phyloP scores from a whole-genome alignment of 2,329 filamentous ascomycete species.

The Fusarium camptoceras region DNA sequence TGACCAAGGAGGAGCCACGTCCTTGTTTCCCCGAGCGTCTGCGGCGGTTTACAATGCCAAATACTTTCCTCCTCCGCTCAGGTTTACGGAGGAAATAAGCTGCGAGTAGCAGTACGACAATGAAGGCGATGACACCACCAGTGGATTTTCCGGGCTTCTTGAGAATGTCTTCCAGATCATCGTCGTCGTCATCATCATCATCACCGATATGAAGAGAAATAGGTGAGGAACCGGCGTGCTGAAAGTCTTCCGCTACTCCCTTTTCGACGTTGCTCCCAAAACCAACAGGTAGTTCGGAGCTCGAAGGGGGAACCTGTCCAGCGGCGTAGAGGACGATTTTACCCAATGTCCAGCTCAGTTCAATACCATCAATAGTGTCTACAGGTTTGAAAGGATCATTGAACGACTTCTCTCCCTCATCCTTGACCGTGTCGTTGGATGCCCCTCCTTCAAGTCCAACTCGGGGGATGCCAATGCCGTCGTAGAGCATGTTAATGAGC shows the following conservation, averaged over 20 bases:
- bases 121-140: constrained; percentile 80
- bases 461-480: constrained; percentile 93
- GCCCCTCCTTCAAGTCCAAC: constrained; percentile 78
- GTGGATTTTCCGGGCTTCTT: constrained; percentile 75
- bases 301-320: constrained; percentile 80
- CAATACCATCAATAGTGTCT: constrained; percentile 89
- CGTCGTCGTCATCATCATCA: constrained; percentile 62
- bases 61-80: constrained; percentile 68
- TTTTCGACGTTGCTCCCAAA: constrained; percentile 86
- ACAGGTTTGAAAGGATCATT: constrained; percentile 91
- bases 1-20: constrained; percentile 65
- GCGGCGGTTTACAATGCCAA: constrained; percentile 47
- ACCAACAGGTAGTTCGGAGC: constrained; percentile 77
- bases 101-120: constrained; percentile 77
- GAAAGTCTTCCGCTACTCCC: constrained; percentile 80
- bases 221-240: constrained; percentile 75
- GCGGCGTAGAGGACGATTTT: constrained; percentile 97
- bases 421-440: constrained; percentile 77
- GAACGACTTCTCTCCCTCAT: constrained; percentile 75
- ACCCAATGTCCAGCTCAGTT: constrained; percentile 96
- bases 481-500: constrained; percentile 96
- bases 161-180: constrained; percentile 73
- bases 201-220: constrained; percentile 54
- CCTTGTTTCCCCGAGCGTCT: constrained; percentile 54
- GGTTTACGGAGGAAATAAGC: constrained; percentile 82